Base-by-base conservation (phyloP, 2,329 filamentous ascomycete genomes). In the Sporothrix pallida region DNA sequence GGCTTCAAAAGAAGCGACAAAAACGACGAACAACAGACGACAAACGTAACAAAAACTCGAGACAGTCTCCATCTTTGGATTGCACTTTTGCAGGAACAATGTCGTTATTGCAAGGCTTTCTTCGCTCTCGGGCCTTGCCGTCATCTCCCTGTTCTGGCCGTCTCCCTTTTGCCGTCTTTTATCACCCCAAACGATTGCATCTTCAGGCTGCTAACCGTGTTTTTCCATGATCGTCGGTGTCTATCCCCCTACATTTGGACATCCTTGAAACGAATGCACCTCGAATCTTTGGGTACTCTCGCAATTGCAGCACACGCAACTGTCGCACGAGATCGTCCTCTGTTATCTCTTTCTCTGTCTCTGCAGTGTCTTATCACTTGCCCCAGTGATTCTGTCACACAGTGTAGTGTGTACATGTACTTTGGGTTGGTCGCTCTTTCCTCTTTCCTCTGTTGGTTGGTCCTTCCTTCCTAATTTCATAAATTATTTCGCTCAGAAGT, bases 211-310 rank as follows among this genome's bases (percentile, higher is more conserved):
- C 56, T 60, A 60, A 60, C 56, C 56, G 56, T 26, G 37, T 63
- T 63, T 63, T 63, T 63, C 60, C 60, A 63, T 63, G 60, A 63
- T 63, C 60, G 60, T 15, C 60, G 60, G 23, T 60, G 26, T 17
- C 56, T 7, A 63, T 63, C 15, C 60, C 26, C 31, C 60, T 20
- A 42, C 60, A 9, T 63, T n/a, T 31, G 56, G 20, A 13, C 56
- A 37, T 58, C 56, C 56, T 31, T 60, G 56, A 23, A 56, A 56
- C 52, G 7, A 9, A 10, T 20, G 23, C 7, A 10, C 52, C 23
- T 56, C 12, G n/a, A 23, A 26, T 31, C 23, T 63, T 44, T 10
- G 31, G 37, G 31, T 20, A 1, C 60, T 20, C 15, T 63, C 37
- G 15, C 60, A 44, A 44, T 20, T 17, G 26, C 37, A 37, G 26